These are phyloP conservation scores for Didymella keratinophila DNA, from an alignment of 2,329 filamentous ascomycete species.

Conservation along the genomic window DNA sequence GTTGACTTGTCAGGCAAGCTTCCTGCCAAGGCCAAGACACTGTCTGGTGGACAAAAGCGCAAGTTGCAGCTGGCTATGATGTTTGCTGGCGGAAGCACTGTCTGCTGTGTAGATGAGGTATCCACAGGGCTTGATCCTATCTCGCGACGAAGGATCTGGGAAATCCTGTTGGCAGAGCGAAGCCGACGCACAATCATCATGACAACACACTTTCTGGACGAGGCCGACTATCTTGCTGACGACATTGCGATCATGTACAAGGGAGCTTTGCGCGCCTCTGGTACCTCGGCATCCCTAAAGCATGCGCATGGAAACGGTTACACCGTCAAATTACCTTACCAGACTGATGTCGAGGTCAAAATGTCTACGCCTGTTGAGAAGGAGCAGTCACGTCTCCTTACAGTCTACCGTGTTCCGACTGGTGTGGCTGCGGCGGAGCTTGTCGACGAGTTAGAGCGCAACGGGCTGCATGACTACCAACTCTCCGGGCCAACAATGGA, in stretches of 20 bases:
- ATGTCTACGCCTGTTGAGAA: conserved; percentile 26
- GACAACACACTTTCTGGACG: conserved; percentile 91
- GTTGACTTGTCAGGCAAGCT: conserved; percentile 80
- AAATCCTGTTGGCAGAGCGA: conserved; percentile 84
- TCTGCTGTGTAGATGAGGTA: conserved; percentile 90
- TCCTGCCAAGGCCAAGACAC: conserved; percentile 72
- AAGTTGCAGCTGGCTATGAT: conserved; percentile 93
- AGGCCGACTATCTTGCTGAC: conserved; percentile 86
- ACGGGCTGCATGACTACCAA: conserved; percentile 75
- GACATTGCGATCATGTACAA: conserved; percentile 86
- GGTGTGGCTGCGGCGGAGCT: conserved; percentile 74
- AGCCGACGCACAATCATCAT: conserved; percentile 80
- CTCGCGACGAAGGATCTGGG: conserved; percentile 87
- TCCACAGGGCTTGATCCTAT: conserved; percentile 86
- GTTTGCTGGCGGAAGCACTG: conserved; percentile 83
- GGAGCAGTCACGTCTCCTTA: conserved; percentile 69
- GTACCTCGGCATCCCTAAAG: conserved; percentile 84
- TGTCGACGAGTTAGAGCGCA: conserved; percentile 71
- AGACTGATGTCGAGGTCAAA: conserved; percentile 22
- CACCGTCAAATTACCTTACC: conserved; percentile 31
- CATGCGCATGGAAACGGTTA: conserved; percentile 81
- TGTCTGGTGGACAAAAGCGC: conserved; percentile 88
- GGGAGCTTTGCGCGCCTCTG: conserved; percentile 78
- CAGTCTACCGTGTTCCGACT: conserved; percentile 74
- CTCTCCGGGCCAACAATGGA: conserved; percentile 89